phyloP scores from a whole-genome alignment of 345 rosid species.

The Populus deltoides region DNA sequence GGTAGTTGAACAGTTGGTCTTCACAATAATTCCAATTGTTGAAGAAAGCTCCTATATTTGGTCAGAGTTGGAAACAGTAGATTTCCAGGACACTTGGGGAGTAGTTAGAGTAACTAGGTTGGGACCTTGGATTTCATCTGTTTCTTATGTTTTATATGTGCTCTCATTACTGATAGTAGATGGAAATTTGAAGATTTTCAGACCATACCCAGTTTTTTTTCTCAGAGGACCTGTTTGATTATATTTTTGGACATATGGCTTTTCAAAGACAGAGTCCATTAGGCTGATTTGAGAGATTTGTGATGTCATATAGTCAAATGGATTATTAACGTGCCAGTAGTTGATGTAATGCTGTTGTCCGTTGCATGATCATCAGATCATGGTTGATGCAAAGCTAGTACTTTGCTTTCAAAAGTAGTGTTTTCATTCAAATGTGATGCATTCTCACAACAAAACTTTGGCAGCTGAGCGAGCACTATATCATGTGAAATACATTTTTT shows the following conservation, averaged over 20 bases:
- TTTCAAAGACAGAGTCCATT: neutral
- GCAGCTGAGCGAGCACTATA: neutral
- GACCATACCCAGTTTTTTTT: neutral
- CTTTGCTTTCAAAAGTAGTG: neutral
- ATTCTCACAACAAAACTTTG: neutral
- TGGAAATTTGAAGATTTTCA: neutral
- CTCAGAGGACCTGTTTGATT: neutral
- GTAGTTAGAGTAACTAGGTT: neutral
- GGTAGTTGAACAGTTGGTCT: neutral
- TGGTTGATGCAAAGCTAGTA: neutral
- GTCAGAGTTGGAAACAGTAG: slow-evolving; percentile 1
- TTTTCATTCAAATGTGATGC: neutral
- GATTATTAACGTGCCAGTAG: neutral
- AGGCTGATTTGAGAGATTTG: neutral
- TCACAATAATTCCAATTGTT: neutral
- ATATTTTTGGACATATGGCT: neutral
- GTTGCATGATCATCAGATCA: neutral
- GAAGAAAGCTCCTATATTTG: neutral
- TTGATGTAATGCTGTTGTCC: neutral
- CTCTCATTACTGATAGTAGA: neutral
- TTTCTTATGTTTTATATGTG: neutral
- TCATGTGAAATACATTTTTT: neutral
- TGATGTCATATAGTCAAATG: neutral
- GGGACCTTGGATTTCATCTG: slow-evolving; percentile 5
- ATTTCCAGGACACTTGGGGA: neutral